phyloP scores from a whole-genome alignment of 148 eudicot genomes.

The Arbutus unedo region DNA sequence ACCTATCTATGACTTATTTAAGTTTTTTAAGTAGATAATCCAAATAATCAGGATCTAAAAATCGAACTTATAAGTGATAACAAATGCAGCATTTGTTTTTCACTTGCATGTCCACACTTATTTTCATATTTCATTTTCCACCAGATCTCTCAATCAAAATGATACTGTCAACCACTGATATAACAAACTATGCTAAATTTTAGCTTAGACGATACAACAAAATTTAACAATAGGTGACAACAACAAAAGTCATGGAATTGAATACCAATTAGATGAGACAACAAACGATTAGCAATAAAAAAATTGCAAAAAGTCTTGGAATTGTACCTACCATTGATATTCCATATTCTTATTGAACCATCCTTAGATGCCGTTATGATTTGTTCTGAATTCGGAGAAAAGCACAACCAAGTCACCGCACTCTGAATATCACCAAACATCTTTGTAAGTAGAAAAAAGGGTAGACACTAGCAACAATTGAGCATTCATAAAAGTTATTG shows the following conservation, averaged over 20 bases:
- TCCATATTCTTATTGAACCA: constrained; percentile 92
- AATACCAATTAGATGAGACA: not conserved
- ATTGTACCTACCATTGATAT: constrained; percentile 73
- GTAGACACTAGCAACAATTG: not conserved
- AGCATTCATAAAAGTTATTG: not conserved
- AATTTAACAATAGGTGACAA: not conserved
- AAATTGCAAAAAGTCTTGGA: not conserved
- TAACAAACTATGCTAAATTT: not conserved
- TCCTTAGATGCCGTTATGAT: constrained; percentile 95
- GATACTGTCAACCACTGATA: not conserved
- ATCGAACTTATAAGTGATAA: too few relatives aligned
- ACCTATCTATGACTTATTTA: too few relatives aligned
- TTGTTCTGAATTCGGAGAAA: constrained; percentile 82
- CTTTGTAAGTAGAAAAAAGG: not conserved
- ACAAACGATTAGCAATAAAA: not conserved
- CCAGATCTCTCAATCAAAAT: not conserved
- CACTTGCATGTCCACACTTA: not conserved
- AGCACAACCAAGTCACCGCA: constrained; percentile 98
- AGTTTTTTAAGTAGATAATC: too few relatives aligned
- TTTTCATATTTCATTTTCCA: constrained; percentile 4
- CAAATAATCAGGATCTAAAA: too few relatives aligned
- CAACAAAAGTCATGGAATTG: not conserved
- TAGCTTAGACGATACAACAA: not conserved
- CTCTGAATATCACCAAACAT: constrained; percentile 49
- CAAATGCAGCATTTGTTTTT: not conserved